Evolutionary conservation across 306 rosid genomes (phyloP).

Genomic region (Gleditsia sinensis): DNA sequence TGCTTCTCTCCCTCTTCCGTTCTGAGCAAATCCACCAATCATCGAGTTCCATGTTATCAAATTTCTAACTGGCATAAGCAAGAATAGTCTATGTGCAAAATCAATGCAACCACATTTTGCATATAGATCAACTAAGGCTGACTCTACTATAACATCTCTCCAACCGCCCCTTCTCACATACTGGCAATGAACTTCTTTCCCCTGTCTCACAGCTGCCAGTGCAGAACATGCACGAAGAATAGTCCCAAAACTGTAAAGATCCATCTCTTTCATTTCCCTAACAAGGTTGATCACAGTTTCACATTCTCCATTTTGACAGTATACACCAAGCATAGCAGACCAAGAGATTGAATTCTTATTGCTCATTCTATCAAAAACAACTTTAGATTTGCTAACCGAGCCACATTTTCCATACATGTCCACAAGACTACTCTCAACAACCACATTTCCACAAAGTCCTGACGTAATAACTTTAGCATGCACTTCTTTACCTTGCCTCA

Average conservation of each 20-base stretch:
- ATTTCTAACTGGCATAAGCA: slow-evolving; percentile 59
- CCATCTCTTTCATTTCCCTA: slow-evolving; percentile 59
- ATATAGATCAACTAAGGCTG: slow-evolving; percentile 84
- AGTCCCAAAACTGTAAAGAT: slow-evolving; percentile 70
- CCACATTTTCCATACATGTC: slow-evolving; percentile 98
- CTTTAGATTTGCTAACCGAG: slow-evolving; percentile 40
- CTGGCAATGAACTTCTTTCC: slow-evolving; percentile 89
- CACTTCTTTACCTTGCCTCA: slow-evolving; percentile 68
- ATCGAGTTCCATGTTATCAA: slow-evolving; percentile 91
- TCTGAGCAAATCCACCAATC: slow-evolving; percentile 86
- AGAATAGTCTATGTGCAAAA: slow-evolving; percentile 59
- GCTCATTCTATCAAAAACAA: slow-evolving; percentile 68
- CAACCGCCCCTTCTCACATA: slow-evolving; percentile 80
- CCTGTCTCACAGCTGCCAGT: slow-evolving; percentile 69
- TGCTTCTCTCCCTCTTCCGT: slow-evolving; percentile 75
- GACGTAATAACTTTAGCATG: slow-evolving; percentile 64
- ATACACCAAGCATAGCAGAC: slow-evolving; percentile 79
- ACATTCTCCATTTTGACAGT: slow-evolving; percentile 69
- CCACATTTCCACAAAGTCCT: slow-evolving; percentile 67
- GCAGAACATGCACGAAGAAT: slow-evolving; percentile 81
- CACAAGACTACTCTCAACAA: slow-evolving; percentile 85
- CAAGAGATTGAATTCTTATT: slow-evolving; percentile 70
- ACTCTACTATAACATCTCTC: slow-evolving; percentile 79
- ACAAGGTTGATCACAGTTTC: slow-evolving; percentile 65
- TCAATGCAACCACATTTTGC: slow-evolving; percentile 83